These are phyloP conservation scores for Calamus simplicifolius DNA, from an alignment of 176 grass and related monocot genomes.

Conservation along the genomic window DNA sequence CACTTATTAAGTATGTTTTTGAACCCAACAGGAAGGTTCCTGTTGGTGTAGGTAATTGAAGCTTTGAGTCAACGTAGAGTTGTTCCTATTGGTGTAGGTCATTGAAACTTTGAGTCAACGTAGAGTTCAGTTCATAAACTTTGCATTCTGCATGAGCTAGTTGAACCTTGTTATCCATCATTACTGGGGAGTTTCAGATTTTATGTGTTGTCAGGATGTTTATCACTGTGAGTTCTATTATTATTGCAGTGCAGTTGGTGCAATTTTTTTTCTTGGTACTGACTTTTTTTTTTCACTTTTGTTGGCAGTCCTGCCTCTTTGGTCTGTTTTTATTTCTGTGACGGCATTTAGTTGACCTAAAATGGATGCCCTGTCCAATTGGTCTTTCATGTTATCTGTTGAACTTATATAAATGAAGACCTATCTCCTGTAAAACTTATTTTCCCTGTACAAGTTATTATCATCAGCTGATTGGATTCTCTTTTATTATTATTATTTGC, in stretches of 20 bases:
- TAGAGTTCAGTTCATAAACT: too few relatives aligned
- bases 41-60: slow-evolving; percentile 19
- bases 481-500: too few relatives aligned
- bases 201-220: neutral
- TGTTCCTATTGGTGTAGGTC: slow-evolving; percentile 25
- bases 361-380: slow-evolving; percentile 12
- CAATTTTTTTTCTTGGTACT: slow-evolving; percentile 20
- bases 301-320: slow-evolving; percentile 4
- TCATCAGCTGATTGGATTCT: too few relatives aligned
- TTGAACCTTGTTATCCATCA: too few relatives aligned
- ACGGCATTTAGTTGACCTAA: slow-evolving; percentile 16
- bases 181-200: too few relatives aligned
- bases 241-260: slow-evolving; percentile 21
- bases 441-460: too few relatives aligned
- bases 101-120: neutral
- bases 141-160: too few relatives aligned
- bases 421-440: too few relatives aligned
- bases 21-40: slow-evolving; percentile 71
- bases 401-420: neutral
- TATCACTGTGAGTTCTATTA: neutral
- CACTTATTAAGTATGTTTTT: slow-evolving; percentile 67
- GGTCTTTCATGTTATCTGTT: neutral
- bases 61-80: too few relatives aligned
- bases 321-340: too few relatives aligned
- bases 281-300: slow-evolving; percentile 22